Evolutionary conservation across 1,284 basidiomycete species (phyloP), one percentile per base, ranked within the genome.

Genomic region (Ustilago lituana): DNA sequence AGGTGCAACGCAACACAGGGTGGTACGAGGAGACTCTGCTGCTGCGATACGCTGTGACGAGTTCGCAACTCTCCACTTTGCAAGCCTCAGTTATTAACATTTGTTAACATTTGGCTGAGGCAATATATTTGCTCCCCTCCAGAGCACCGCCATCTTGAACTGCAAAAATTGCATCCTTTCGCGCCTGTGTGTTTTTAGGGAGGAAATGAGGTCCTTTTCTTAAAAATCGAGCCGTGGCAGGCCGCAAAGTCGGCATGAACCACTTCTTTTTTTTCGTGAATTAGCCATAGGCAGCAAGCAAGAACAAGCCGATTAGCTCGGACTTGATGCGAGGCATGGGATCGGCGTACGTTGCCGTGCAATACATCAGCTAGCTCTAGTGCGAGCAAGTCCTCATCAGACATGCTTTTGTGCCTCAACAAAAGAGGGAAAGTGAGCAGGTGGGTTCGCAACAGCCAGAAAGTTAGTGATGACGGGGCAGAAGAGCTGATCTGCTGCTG

Each of bases 61-160:
- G 26, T 51, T 35, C 48, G 56, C 48, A 59, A 47, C 48, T 59
- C 56, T 59, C 56, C 56, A 59, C 55, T 32, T 33, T 41, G 23
- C n/a, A n/a, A n/a, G n/a, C n/a, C n/a, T n/a, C n/a, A n/a, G n/a
- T n/a, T n/a, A n/a, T n/a, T n/a, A n/a, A n/a, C n/a, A n/a, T n/a
- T n/a, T n/a, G n/a, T n/a, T n/a, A n/a, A n/a, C n/a, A n/a, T n/a
- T n/a, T n/a, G n/a, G n/a, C n/a, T n/a, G n/a, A n/a, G n/a, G n/a
- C n/a, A n/a, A n/a, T n/a, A n/a, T n/a, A n/a, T n/a, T n/a, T n/a
- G n/a, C n/a, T n/a, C n/a, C n/a, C n/a, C n/a, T n/a, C n/a, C n/a
- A n/a, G n/a, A n/a, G n/a, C n/a, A n/a, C 15, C 17, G 5, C 22
- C 19, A 8, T 4, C 8, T 17, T 24, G 31, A 36, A 19, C 45